Base-by-base conservation (phyloP, 108 stramenopile species). In the Skeletonema costatum region DNA sequence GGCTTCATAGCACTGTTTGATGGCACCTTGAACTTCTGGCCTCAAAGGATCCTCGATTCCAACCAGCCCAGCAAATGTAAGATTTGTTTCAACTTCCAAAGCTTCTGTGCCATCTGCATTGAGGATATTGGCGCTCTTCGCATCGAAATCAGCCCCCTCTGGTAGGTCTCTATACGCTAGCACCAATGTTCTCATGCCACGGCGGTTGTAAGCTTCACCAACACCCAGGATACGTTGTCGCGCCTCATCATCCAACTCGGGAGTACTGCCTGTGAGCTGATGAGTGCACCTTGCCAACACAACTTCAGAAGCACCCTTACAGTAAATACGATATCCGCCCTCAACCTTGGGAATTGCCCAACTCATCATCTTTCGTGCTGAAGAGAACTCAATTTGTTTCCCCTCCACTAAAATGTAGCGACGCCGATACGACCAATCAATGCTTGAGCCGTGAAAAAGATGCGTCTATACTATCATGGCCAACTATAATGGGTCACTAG, bases 1-100 rank as follows among this genome's bases (percentile, higher is more conserved):
- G 5, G 94, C 94, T 32, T 72, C 48, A 70, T 94, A 91, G 83
- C 95, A 96, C 50, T 83, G 89, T 65, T 82, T 80, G 74, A 98
- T 94, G 13, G 99, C 97, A 48, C 77, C 87, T 46, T 88, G 93
- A 32, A 99, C 99, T 62, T 98, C 98, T 5, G 78, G 68, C 36
- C 98, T 89, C 58, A 99, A 80, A 3, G 99, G 99, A 82, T 99
- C 99, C 74, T 97, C 97, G 76, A 99, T 99, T 42, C 98, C 99
- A 21, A 98, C 97, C 68, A 98, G 64, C 10, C 85, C 90, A 39
- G 92, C 87, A 58, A 93, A 84, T 30, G 82, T 73, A 46, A 98
- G 75, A 4, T 87, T 76, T 29, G 92, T 89, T 66, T 95, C 92
- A 5, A 88, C 88, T 33, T 62, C 74, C 36, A 87, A 81, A 9